Evolutionary conservation across 805 yeast genomes (phyloP), one percentile per base, ranked within the genome.

Genomic region (Saccharomycopsis synnaedendra): DNA sequence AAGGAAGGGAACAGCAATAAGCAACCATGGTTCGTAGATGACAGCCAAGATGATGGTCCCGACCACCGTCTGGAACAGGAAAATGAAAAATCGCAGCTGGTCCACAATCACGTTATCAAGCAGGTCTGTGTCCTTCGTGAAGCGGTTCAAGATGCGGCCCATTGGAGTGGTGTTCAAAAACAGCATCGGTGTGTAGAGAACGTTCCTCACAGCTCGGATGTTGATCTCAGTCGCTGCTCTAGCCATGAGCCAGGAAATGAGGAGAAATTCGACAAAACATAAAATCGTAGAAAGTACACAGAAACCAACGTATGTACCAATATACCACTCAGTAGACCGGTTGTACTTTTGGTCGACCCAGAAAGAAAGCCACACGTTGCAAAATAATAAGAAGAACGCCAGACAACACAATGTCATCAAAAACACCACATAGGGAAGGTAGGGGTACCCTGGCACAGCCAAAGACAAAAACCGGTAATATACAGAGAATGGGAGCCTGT

Each of bases 91-190:
- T 52, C 93, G 70, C 45, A 82, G 54, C 57, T 81, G 84, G 58
- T 84, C 88, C 42, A 75, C 73, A 55, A 86, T 63, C 63, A 83
- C 90, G 57, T 85, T 84, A 58, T 87, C 95, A 59, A 86, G 66
- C 10, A 78, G 78, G 60, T 86, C 94, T 1, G 89, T 82, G 61
- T 86, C 96, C 57, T 85, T 85, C 3, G 95, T 85, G 62, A 86
- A 87, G 55, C 95, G 69, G 64, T 85, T 87, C 61, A 88, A 67
- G 50, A 87, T 80, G 55, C 96, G 72, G 1, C 96, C 96, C 70
- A 85, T 72, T 19, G 96, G 96, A 0, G 94, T 84, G 8, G 86
- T 78, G 58, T 88, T 96, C 64, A 86, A 72, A 60, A 76, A 88
- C 0, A 80, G 64, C 90, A 85, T 85, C 43, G 95, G 95, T 2